Percentiles rank a stretch among this genome's conserved stretches.
Conservation (phyloP, 2,329 filamentous ascomycete species). For the Penicillium sp. region DNA sequence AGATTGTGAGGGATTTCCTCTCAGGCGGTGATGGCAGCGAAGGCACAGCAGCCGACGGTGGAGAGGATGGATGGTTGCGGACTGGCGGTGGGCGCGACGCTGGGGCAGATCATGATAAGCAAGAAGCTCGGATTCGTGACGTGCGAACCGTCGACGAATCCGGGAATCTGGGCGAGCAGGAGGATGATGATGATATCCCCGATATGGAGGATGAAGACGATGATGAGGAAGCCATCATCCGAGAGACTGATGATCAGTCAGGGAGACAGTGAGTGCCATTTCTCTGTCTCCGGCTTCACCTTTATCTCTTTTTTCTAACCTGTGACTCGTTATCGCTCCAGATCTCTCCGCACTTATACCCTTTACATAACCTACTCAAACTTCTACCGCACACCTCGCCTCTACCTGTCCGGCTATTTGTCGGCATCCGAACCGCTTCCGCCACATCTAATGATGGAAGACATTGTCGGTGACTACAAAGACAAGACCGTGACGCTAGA, state of each 20-base stretch:
- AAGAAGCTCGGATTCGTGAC: slow-evolving; percentile 73
- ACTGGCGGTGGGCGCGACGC: slow-evolving; percentile 68
- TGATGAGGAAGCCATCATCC: slow-evolving; percentile 90
- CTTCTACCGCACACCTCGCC: slow-evolving; percentile 91
- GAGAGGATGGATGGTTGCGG: slow-evolving; percentile 87
- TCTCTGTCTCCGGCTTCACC: background rate
- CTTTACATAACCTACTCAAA: slow-evolving; percentile 98
- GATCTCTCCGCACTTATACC: slow-evolving; percentile 86
- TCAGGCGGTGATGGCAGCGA: slow-evolving; percentile 47
- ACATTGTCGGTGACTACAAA: slow-evolving; percentile 94
- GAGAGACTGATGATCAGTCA: slow-evolving; percentile 58
- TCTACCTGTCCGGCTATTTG: slow-evolving; percentile 90
- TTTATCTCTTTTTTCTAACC: slow-evolving; percentile 4
- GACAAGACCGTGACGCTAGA: slow-evolving; percentile 98
- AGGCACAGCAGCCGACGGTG: slow-evolving; percentile 67
- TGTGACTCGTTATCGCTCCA: slow-evolving; percentile 37
- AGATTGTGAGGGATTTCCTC: slow-evolving; percentile 77
- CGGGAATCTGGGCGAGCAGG: slow-evolving; percentile 75
- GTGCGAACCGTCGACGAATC: slow-evolving; percentile 86
- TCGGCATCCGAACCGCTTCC: slow-evolving; percentile 76
- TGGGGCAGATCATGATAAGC: slow-evolving; percentile 55
- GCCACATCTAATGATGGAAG: slow-evolving; percentile 88
- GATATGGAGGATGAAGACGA: slow-evolving; percentile 98
- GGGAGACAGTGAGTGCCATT: slow-evolving; percentile 53
- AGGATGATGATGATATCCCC: slow-evolving; percentile 73